Evolutionary conservation across 441 rosid species (phyloP).

Genomic region (Gossypium schwendimanii): DNA sequence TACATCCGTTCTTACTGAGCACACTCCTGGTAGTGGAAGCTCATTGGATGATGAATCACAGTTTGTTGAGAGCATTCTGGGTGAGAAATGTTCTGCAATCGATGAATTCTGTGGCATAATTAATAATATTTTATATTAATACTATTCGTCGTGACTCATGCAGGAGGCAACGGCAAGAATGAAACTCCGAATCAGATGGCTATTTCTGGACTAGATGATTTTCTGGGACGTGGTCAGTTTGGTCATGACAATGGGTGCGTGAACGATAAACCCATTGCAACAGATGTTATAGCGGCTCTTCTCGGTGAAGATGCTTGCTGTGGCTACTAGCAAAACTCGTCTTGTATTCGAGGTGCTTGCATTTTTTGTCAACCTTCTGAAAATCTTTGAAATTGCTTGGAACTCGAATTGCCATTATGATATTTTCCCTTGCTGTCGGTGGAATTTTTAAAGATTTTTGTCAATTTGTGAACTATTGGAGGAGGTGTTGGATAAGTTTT

Average conservation of each 20-base stretch:
- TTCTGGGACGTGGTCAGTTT: conserved; percentile 17
- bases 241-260: conserved; percentile 11
- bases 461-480: not conserved
- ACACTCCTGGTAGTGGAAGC: conserved; percentile 48
- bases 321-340: conserved; percentile 14
- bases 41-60: conserved; percentile 61
- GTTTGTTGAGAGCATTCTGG: conserved; percentile 29
- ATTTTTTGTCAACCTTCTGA: not conserved
- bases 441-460: not conserved
- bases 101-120: not conserved
- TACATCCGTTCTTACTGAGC: conserved; percentile 47
- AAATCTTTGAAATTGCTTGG: not conserved
- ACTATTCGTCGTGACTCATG: not conserved
- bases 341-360: not conserved
- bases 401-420: not conserved
- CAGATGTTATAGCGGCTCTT: conserved; percentile 25
- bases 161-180: conserved; percentile 5
- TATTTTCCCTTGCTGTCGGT: not conserved
- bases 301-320: conserved; percentile 28
- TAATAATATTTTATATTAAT: not conserved
- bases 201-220: conserved; percentile 19
- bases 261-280: conserved; percentile 16
- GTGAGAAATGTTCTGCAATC: conserved; percentile 26
- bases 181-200: conserved; percentile 8
- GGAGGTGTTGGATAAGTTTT: not conserved